Evolutionary conservation across 1,284 basidiomycete species (phyloP), one percentile per base, ranked within the genome.

Genomic region (Psilocybe mexicana): DNA sequence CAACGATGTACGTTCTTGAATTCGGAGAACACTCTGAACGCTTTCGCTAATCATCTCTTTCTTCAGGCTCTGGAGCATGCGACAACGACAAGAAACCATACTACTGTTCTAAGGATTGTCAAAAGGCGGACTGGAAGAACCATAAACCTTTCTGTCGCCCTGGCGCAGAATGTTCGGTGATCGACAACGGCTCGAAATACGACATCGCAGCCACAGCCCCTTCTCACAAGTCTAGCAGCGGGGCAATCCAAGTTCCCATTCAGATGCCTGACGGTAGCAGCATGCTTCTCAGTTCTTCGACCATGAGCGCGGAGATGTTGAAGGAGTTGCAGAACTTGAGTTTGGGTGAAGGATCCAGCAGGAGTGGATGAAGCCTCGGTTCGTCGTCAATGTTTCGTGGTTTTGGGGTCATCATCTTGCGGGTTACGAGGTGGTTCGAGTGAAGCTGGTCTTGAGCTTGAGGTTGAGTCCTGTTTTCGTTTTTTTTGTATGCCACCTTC

Each of bases 71-170:
- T 12, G 74, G 72, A 40, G 63, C 67, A 54, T 74, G 71, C 54
- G 72, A 75, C 52, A 14, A 33, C 10, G 72, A 74, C 54, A 70
- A 71, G 62, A 75, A 73, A 51, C 73, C 72, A 1, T 62, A 63
- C 43, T 74, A 74, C 51, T 74, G 72, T 60, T 67, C 70, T 56
- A 70, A 68, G 57, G 67, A 67, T 57, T 73, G 65, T 51, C 65
- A 70, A 58, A 60, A 50, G 30, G 43, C 46, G 8, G 72, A 74
- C 57, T 74, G 73, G 73, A 67, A 67, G 43, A 74, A 67, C 63
- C 63, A 64, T 40, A 64, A 62, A 25, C 58, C 63, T 2, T 64
- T 54, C 47, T 64, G 63, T 40, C 48, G 64, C 63, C 65, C 71
- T 1, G 71, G 70, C 2, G 68, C 68, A 11, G 65, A 69, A 8